Conservation (phyloP, 78 protist genomes). For the Polysphondylium violaceum region DNA sequence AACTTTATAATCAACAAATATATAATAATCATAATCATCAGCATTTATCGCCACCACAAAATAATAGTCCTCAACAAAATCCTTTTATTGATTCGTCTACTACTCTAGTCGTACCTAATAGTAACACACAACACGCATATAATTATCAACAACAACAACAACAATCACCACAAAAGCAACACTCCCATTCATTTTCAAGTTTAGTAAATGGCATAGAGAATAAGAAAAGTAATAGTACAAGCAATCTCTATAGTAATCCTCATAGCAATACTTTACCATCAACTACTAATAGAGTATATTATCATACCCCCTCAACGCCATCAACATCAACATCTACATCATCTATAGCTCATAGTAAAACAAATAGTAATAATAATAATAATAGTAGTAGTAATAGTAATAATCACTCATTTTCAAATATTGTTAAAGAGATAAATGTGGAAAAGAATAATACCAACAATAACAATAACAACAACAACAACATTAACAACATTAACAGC, state of each 20-base stretch:
- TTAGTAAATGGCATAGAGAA: not conserved
- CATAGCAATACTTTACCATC: not conserved
- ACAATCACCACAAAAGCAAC: not conserved
- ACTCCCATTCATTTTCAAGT: not conserved
- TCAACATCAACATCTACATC: too few species aligned
- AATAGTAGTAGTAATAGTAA: constrained; percentile 13
- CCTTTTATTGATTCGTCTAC: not conserved
- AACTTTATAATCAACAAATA: not conserved
- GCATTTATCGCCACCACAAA: not conserved
- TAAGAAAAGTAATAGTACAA: not conserved
- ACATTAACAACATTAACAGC: not conserved
- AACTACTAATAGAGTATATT: not conserved
- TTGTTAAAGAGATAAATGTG: not conserved
- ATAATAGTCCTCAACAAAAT: not conserved
- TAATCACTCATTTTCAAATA: not conserved
- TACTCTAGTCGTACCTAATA: not conserved
- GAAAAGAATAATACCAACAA: not conserved
- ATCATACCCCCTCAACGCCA: too few species aligned
- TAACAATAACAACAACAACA: not conserved
- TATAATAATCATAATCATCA: not conserved
- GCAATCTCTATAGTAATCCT: not conserved
- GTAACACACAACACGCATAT: not conserved
- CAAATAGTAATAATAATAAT: constrained; percentile 23
- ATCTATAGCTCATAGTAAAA: not conserved
- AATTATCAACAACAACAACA: constrained; percentile 5